Base-by-base conservation (phyloP, 306 rosid genomes). In the Castanea mollissima region DNA sequence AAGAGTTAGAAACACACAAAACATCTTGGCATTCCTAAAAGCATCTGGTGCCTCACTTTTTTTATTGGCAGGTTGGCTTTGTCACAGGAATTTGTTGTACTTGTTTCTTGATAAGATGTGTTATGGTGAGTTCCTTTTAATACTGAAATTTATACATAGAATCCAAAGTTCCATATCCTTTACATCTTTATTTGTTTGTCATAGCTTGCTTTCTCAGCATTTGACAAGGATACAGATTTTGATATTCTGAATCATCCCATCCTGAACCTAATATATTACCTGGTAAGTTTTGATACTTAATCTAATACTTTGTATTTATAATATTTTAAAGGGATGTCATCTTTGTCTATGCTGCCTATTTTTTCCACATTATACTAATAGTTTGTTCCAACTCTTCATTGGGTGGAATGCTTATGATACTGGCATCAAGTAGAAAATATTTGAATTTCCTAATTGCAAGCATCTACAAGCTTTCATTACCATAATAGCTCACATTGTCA, bases 61-160 rank as follows among this genome's bases (percentile, higher is more conserved):
- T 41, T 27, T 32, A 52, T 25, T 80, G 74, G 76, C 90, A 92
- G 96, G 97, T 92, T 77, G 97, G 96, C 55, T 85, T 85, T 14
- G 92, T 92, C 71, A 92, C 97, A 46, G 79, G 81, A 41, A 85
- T 92, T 55, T 92, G 97, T 63, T 92, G 90, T 82, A 77, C 89
- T 34, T 89, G 96, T 80, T 92, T 92, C 87, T 16, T 91, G 83
- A 89, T 92, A 82, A 84, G 97, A 89, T 91, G 97, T 83, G 38
- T 64, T 72, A 74, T 91, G 90, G 97, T 92, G 69, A 89, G 97
- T 81, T 76, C 51, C 73, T 73, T 79, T 74, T 58, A 77, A 44
- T 68, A 44, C 78, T 27, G 68, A 62, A 74, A 38, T 38, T 19
- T 70, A 13, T 29, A 11, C 34, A 4, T 34, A 68, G 65, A 74